Evolutionary conservation across 2,329 filamentous ascomycete species (phyloP).

Genomic region (Helminthosporium solani): DNA sequence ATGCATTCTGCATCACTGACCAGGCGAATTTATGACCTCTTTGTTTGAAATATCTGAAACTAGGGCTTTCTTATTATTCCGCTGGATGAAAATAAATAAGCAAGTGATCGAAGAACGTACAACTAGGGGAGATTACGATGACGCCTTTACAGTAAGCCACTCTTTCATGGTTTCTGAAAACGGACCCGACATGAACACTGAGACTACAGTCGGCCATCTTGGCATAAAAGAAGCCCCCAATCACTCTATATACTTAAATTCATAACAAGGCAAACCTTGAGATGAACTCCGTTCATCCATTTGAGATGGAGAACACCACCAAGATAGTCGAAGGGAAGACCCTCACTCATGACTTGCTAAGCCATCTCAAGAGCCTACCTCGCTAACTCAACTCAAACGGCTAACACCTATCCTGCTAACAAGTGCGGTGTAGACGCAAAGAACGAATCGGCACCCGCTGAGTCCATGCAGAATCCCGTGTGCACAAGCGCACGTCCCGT

Average conservation of each 20-base stretch:
- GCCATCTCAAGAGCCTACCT: conserved; percentile 14
- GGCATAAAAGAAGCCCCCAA: neutral
- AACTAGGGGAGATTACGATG: neutral
- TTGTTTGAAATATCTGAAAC: neutral
- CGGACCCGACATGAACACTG: neutral
- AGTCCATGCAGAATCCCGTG: conserved; percentile 34
- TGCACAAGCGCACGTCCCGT: conserved; percentile 33
- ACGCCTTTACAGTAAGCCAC: neutral
- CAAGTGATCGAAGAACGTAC: neutral
- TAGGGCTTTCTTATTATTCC: neutral
- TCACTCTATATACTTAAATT: neutral
- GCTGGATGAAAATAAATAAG: neutral
- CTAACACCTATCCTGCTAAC: neutral
- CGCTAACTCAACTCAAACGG: conserved; percentile 1
- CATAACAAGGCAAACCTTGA: no score
- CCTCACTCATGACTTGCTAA: conserved; percentile 10
- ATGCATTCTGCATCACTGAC: conserved; percentile 10
- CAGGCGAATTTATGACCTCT: conserved; percentile 3
- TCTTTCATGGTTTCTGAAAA: neutral
- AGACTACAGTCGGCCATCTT: neutral
- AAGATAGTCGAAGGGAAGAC: neutral
- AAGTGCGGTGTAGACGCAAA: conserved; percentile 15
- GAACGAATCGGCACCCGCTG: conserved; percentile 26
- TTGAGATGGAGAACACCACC: neutral
- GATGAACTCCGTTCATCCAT: no score